phyloP scores from a whole-genome alignment of 768 basidiomycete species.

The Boletus rubropictus region DNA sequence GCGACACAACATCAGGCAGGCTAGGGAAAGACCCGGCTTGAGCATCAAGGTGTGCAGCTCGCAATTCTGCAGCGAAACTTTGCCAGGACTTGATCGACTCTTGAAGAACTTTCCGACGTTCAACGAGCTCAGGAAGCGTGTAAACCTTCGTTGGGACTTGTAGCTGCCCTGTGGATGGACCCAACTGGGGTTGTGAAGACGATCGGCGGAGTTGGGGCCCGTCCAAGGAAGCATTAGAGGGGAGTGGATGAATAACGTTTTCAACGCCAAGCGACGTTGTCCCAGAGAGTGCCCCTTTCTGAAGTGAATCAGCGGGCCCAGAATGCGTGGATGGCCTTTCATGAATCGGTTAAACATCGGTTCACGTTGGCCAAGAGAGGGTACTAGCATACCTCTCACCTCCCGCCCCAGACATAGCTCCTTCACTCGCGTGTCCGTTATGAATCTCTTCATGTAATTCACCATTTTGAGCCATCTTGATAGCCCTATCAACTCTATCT shows the following conservation, averaged over 20 bases:
- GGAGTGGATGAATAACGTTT: background rate
- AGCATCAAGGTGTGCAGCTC: conserved; percentile 7
- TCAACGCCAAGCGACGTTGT: background rate
- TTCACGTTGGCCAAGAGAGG: conserved; percentile 4
- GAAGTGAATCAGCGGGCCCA: conserved; percentile 1
- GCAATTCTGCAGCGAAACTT: conserved; percentile 16
- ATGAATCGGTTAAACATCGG: conserved; percentile 4
- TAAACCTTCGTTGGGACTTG: conserved; percentile 19
- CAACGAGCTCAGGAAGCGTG: conserved; percentile 24
- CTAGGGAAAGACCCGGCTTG: background rate
- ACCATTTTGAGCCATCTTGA: conserved; percentile 24
- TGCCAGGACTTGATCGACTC: conserved; percentile 25
- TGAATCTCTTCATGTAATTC: conserved; percentile 9
- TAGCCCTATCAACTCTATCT: conserved; percentile 27
- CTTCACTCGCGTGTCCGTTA: background rate
- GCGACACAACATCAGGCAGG: background rate
- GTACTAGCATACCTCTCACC: conserved; percentile 13
- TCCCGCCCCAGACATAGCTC: background rate
- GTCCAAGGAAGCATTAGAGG: conserved; percentile 10
- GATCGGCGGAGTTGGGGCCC: conserved; percentile 24
- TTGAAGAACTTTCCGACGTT: conserved; percentile 21
- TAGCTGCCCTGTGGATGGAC: conserved; percentile 11
- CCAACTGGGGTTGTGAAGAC: conserved; percentile 25
- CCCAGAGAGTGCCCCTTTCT: conserved; percentile 3
- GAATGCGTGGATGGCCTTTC: conserved; percentile 11